These are phyloP conservation scores for Lactarius evosmus DNA, from an alignment of 768 basidiomycete genomes.

Conservation along the genomic window DNA sequence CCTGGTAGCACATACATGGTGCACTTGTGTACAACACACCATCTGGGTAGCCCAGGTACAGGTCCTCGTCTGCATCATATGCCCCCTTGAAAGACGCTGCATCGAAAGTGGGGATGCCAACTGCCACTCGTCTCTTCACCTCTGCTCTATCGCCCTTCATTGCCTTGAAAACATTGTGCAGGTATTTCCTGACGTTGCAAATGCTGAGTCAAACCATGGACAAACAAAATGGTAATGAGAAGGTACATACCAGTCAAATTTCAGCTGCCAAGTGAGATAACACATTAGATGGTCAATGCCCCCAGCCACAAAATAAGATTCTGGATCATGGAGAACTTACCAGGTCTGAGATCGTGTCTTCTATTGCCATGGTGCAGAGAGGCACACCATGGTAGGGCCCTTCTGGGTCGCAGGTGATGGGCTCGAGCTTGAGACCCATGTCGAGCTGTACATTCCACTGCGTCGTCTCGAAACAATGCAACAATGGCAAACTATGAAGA, in stretches of 20 bases:
- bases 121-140: conserved; percentile 36
- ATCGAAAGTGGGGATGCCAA: conserved; percentile 46
- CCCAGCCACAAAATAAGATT: too few relatives aligned
- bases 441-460: conserved; percentile 20
- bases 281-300: neutral
- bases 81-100: conserved; percentile 34
- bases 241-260: conserved; percentile 60
- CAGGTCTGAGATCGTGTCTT: conserved; percentile 67
- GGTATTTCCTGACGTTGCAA: conserved; percentile 37
- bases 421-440: conserved; percentile 15
- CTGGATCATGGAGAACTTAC: conserved; percentile 39
- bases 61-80: conserved; percentile 15
- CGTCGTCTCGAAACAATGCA: conserved; percentile 42
- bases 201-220: neutral
- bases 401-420: conserved; percentile 9
- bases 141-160: conserved; percentile 38
- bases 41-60: conserved; percentile 47
- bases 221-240: too few relatives aligned
- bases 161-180: conserved; percentile 41
- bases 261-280: conserved; percentile 41
- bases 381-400: conserved; percentile 47
- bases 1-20: conserved; percentile 47
- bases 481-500: too few relatives aligned
- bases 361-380: conserved; percentile 51
- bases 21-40: conserved; percentile 41